Percentiles rank a stretch among this genome's conserved stretches.
Conservation (phyloP, 129 eudicot genomes). For the Silybum marianum region DNA sequence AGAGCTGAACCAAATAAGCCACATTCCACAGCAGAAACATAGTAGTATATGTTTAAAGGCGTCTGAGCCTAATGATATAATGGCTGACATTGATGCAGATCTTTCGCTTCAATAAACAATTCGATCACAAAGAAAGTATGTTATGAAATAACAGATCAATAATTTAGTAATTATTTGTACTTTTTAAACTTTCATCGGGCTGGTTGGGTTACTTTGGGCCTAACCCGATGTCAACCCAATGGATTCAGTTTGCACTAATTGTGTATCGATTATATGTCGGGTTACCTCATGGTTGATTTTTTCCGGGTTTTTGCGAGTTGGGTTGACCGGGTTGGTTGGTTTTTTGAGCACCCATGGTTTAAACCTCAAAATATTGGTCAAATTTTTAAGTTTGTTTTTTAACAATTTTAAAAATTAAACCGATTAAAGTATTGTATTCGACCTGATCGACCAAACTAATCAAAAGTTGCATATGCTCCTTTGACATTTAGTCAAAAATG, state of each 20-base stretch:
- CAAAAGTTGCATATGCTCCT: neutral
- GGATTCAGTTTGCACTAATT: no score
- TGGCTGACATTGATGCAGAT: conserved; percentile 51
- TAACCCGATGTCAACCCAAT: no score
- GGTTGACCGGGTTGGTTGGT: no score
- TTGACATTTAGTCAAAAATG: neutral
- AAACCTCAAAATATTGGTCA: neutral
- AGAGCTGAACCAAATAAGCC: conserved; percentile 49
- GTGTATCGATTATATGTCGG: no score
- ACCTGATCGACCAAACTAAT: no score
- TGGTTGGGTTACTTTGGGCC: no score
- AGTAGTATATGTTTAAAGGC: neutral
- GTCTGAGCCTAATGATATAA: conserved; percentile 37
- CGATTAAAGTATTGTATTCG: neutral
- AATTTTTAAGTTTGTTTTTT: neutral
- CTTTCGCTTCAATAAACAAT: conserved; percentile 26
- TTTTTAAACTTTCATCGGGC: no score
- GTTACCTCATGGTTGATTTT: no score
- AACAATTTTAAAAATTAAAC: neutral
- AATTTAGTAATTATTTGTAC: neutral
- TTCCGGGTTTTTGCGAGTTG: no score
- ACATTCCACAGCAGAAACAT: conserved; percentile 58
- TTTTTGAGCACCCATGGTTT: no score
- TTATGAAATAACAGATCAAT: neutral
- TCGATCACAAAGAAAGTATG: neutral